A percentile compares a stretch with the other conserved stretches of the same genome.
Conservation (phyloP, 2,329 filamentous ascomycete genomes). For the Lachnellula willkommii region DNA sequence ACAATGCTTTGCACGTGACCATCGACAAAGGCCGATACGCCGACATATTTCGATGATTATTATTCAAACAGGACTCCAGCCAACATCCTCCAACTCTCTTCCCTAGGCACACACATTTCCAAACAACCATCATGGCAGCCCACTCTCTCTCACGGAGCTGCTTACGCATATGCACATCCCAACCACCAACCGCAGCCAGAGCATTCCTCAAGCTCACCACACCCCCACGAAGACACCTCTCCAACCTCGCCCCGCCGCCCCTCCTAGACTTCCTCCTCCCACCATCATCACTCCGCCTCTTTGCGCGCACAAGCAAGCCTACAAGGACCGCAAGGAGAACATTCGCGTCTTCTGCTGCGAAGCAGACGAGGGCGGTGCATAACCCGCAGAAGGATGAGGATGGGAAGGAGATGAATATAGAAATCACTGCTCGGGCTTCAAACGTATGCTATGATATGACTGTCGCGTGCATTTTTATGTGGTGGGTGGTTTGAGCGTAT, state of each 20-base stretch:
- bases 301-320: neutral
- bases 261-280: slow-evolving; percentile 29
- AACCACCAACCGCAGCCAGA: slow-evolving; percentile 21
- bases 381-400: slow-evolving; percentile 79
- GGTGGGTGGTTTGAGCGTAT: neutral
- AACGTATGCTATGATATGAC: slow-evolving; percentile 49
- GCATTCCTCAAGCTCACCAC: slow-evolving; percentile 26
- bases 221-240: slow-evolving; percentile 19
- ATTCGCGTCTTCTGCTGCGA: slow-evolving; percentile 20
- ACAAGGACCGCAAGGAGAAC: slow-evolving; percentile 4
- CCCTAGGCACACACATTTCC: neutral
- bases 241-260: slow-evolving; percentile 17
- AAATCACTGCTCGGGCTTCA: slow-evolving; percentile 78
- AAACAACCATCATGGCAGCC: slow-evolving; percentile 23
- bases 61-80: neutral
- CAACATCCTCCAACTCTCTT: neutral
- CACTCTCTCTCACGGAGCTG: slow-evolving; percentile 21
- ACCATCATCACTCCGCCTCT: neutral
- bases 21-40: neutral
- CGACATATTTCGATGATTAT: neutral
- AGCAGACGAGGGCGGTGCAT: slow-evolving; percentile 44
- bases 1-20: neutral
- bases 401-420: slow-evolving; percentile 76
- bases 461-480: neutral
- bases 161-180: slow-evolving; percentile 13